These are phyloP conservation scores for Sporothrix variecibatus DNA, from an alignment of 2,329 filamentous ascomycete genomes.

Conservation along the genomic window DNA sequence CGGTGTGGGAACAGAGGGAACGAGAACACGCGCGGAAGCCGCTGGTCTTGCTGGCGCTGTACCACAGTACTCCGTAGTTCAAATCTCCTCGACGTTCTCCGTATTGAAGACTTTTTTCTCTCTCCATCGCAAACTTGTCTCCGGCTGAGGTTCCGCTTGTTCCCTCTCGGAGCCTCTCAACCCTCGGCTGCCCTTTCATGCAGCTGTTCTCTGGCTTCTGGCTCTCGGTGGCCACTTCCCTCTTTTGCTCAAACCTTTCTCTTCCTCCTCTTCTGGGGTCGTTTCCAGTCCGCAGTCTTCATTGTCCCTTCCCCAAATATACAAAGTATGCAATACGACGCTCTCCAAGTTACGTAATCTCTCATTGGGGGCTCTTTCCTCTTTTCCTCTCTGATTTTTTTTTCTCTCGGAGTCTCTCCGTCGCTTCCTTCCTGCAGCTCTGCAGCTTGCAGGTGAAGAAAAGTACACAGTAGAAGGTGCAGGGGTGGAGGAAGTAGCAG, in stretches of 20 bases:
- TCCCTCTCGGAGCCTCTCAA: too few species aligned
- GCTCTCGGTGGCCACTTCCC: background rate
- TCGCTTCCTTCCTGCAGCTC: background rate
- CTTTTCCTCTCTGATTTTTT: background rate
- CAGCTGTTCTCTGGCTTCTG: background rate
- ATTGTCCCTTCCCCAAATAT: constrained; percentile 7
- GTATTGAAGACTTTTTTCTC: background rate
- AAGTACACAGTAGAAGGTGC: background rate
- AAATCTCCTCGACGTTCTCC: too few species aligned
- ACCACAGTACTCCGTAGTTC: too few species aligned
- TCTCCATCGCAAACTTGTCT: background rate
- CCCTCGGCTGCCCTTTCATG: background rate
- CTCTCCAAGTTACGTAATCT: constrained; percentile 20
- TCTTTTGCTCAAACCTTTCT: background rate
- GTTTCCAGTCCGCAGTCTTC: background rate
- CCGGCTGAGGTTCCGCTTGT: constrained; percentile 3
- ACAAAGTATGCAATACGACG: constrained; percentile 16
- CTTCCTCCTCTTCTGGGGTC: background rate
- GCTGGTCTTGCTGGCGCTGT: too few species aligned
- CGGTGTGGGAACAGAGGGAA: background rate
- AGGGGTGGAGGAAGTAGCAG: background rate
- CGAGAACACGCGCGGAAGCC: constrained; percentile 2
- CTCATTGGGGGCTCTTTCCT: background rate
- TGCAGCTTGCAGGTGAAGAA: background rate
- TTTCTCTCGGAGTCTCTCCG: background rate